These are phyloP conservation scores for Acacia crassicarpa DNA, from an alignment of 306 rosid species.

Conservation along the genomic window DNA sequence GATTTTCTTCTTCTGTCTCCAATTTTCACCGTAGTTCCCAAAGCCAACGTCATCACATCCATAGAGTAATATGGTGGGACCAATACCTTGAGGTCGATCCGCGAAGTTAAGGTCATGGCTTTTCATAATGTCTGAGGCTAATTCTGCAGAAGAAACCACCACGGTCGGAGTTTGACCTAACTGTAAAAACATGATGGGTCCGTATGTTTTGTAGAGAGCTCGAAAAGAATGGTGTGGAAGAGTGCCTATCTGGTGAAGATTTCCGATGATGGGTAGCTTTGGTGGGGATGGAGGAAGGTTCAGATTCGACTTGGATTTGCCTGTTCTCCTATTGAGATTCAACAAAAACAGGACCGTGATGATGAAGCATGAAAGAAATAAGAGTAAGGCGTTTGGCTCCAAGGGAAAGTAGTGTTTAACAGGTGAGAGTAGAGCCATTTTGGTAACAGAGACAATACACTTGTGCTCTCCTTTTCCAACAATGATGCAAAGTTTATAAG, in stretches of 20 bases:
- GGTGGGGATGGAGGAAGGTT: background rate
- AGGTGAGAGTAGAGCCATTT: background rate
- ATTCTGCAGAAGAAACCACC: conserved; percentile 35
- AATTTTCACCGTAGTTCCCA: conserved; percentile 5
- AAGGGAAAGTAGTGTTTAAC: background rate
- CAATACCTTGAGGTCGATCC: conserved; percentile 13
- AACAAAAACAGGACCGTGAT: background rate
- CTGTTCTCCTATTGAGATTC: background rate
- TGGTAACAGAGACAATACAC: background rate
- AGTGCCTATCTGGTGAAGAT: background rate
- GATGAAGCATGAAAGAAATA: background rate
- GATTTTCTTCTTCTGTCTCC: conserved; percentile 27
- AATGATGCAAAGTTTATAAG: too few species aligned
- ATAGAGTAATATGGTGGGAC: conserved; percentile 14
- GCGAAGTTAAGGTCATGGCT: conserved; percentile 25
- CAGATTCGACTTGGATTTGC: background rate
- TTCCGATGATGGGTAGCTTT: background rate
- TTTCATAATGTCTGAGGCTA: conserved; percentile 28
- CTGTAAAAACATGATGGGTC: background rate
- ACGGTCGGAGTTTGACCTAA: conserved; percentile 20
- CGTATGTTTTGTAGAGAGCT: background rate
- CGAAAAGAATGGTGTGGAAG: background rate
- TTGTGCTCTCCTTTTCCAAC: too few species aligned
- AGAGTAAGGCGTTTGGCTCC: background rate
- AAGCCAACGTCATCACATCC: conserved; percentile 28